Evolutionary conservation across 2,329 filamentous ascomycete species (phyloP).

Genomic region (Fusarium sp.): DNA sequence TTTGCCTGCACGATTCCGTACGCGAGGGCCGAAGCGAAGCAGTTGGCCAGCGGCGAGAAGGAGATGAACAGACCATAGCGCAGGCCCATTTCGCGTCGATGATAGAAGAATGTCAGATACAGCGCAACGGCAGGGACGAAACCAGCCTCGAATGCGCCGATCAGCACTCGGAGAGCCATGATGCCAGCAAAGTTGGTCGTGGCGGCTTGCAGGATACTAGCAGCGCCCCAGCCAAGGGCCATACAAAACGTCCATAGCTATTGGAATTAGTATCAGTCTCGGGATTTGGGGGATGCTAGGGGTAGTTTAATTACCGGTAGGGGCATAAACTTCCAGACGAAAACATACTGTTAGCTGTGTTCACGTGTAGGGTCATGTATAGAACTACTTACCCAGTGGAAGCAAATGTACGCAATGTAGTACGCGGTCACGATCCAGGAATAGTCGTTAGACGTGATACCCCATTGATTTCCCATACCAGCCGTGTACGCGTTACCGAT

Average conservation of each 20-base stretch:
- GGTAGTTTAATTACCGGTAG: background rate
- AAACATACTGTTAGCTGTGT: background rate
- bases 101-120: conserved; percentile 63
- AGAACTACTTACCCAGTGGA: background rate
- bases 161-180: conserved; percentile 19
- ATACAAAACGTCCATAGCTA: background rate
- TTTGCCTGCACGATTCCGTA: conserved; percentile 2
- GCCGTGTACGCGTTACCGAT: conserved; percentile 1
- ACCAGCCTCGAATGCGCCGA: conserved; percentile 61
- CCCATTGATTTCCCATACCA: background rate
- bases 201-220: background rate
- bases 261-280: background rate
- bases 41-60: conserved; percentile 1
- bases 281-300: background rate
- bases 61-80: conserved; percentile 2
- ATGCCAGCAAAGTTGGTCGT: background rate
- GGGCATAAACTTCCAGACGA: conserved; percentile 1
- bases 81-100: conserved; percentile 62
- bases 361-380: no score
- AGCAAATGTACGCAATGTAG: conserved; percentile 1
- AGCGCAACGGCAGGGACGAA: conserved; percentile 59
- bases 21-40: background rate
- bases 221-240: conserved; percentile 2
- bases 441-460: background rate
- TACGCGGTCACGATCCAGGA: conserved; percentile 1